Conservation (phyloP, 176 grass and related monocot species). For the Echinochloa phyllopogon region DNA sequence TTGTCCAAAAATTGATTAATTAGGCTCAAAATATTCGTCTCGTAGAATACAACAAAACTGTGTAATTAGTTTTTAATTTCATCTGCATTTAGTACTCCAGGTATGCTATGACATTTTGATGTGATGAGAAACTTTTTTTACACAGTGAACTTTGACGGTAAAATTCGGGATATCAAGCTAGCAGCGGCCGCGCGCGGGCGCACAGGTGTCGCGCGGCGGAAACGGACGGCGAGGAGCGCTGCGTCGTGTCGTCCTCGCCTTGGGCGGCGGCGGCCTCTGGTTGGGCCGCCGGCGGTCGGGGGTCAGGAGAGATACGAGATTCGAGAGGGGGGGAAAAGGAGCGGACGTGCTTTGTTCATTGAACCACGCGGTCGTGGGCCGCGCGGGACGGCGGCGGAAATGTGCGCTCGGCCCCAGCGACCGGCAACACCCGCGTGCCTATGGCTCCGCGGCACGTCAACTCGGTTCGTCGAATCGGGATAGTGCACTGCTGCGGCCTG, state of each 20-base stretch:
- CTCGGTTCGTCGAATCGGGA: slow-evolving; percentile 19
- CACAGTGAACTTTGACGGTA: too few species aligned
- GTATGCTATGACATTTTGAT: too few species aligned
- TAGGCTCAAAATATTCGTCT: too few species aligned
- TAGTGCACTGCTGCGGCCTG: not conserved
- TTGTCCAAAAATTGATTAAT: too few species aligned
- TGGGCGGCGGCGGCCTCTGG: not conserved
- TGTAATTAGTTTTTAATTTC: too few species aligned
- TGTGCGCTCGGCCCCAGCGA: not conserved
- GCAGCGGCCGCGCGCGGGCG: not conserved
- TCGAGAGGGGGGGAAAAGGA: slow-evolving; percentile 19
- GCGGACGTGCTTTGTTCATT: slow-evolving; percentile 20
- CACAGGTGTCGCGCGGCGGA: slow-evolving; percentile 30
- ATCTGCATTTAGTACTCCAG: too few species aligned
- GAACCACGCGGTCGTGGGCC: not conserved
- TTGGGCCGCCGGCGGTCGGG: not conserved
- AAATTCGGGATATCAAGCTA: too few species aligned
- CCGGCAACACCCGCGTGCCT: not conserved
- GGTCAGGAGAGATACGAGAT: not conserved
- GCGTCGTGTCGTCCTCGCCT: not conserved
- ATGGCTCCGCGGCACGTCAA: not conserved
- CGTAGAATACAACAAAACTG: too few species aligned
- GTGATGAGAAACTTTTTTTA: too few species aligned
- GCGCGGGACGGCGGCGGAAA: not conserved
- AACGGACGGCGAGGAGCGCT: slow-evolving; percentile 27